These are phyloP conservation scores for Aquilaria sinensis DNA, from an alignment of 345 rosid species.

Conservation along the genomic window DNA sequence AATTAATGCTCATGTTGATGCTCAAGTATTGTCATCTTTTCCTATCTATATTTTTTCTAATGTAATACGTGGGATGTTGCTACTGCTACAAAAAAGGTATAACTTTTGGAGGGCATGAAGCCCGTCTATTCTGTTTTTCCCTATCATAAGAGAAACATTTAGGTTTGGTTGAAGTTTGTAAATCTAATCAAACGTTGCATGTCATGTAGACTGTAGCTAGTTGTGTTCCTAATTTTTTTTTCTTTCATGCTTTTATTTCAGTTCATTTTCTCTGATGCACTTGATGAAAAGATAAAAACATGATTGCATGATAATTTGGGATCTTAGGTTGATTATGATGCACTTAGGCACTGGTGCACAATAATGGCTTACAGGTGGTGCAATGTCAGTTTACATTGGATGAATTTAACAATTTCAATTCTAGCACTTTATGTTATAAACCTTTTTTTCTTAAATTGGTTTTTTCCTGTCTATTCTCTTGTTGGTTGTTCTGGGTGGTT, in stretches of 20 bases:
- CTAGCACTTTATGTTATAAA: neutral
- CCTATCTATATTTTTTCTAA: slow-evolving; percentile 11
- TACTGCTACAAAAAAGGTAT: slow-evolving; percentile 52
- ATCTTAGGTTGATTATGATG: slow-evolving; percentile 85
- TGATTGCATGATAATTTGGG: slow-evolving; percentile 88
- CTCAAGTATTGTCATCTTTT: slow-evolving; percentile 7
- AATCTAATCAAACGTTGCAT: neutral
- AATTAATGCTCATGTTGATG: slow-evolving; percentile 80
- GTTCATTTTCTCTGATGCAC: slow-evolving; percentile 88
- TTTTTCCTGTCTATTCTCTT: neutral
- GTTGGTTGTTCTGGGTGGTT: slow-evolving; percentile 14
- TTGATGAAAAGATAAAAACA: slow-evolving; percentile 86
- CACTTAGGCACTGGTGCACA: slow-evolving; percentile 92
- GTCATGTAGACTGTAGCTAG: neutral
- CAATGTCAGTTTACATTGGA: slow-evolving; percentile 44
- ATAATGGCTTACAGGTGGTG: slow-evolving; percentile 92
- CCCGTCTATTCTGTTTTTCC: slow-evolving; percentile 88
- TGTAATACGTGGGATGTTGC: slow-evolving; percentile 82
- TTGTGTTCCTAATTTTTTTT: slow-evolving; percentile 16
- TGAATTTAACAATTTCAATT: slow-evolving; percentile 9
- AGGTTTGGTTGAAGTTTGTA: slow-evolving; percentile 28
- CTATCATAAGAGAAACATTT: slow-evolving; percentile 80
- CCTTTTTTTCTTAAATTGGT: neutral
- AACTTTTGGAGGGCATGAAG: slow-evolving; percentile 86
- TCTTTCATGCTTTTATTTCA: slow-evolving; percentile 23